Conservation (phyloP, 1,284 basidiomycete species). For the Hemileia vastatrix region DNA sequence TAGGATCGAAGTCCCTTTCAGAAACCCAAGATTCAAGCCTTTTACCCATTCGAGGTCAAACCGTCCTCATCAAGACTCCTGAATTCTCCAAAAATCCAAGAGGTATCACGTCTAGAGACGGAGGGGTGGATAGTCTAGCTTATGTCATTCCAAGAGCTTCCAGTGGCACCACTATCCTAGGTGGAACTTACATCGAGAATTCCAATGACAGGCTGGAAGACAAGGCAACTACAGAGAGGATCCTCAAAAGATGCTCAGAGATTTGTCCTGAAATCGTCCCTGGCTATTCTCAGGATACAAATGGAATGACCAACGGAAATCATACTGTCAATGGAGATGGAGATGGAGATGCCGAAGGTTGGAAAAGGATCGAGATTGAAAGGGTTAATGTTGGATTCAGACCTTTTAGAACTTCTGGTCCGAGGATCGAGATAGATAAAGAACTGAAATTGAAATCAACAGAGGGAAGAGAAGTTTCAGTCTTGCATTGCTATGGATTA, state of each 20-base stretch:
- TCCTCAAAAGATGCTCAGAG: slow-evolving; percentile 43
- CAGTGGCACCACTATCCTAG: slow-evolving; percentile 39
- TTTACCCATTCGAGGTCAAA: slow-evolving; percentile 76
- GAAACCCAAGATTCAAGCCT: slow-evolving; percentile 42
- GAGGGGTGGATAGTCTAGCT: background rate
- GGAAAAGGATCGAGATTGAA: slow-evolving; percentile 48
- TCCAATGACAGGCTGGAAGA: slow-evolving; percentile 41
- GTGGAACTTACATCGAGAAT: slow-evolving; percentile 24
- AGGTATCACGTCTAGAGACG: background rate
- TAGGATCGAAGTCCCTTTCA: slow-evolving; percentile 41
- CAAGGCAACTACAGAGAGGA: slow-evolving; percentile 38
- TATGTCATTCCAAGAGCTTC: background rate
- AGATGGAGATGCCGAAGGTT: background rate
- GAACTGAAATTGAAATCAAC: slow-evolving; percentile 44
- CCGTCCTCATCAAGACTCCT: slow-evolving; percentile 64
- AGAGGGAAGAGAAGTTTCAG: slow-evolving; percentile 48
- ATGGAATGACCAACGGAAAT: slow-evolving; percentile 40
- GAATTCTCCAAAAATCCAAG: slow-evolving; percentile 29
- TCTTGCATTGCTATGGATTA: slow-evolving; percentile 63
- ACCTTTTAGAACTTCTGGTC: slow-evolving; percentile 58
- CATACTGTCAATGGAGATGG: no score
- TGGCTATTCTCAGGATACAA: no score
- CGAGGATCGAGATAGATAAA: slow-evolving; percentile 58
- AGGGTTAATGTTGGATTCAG: slow-evolving; percentile 60
- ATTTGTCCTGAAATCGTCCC: slow-evolving; percentile 45